Conservation (phyloP, 352 stramenopile genomes). For the Globisporangium radiosum region DNA sequence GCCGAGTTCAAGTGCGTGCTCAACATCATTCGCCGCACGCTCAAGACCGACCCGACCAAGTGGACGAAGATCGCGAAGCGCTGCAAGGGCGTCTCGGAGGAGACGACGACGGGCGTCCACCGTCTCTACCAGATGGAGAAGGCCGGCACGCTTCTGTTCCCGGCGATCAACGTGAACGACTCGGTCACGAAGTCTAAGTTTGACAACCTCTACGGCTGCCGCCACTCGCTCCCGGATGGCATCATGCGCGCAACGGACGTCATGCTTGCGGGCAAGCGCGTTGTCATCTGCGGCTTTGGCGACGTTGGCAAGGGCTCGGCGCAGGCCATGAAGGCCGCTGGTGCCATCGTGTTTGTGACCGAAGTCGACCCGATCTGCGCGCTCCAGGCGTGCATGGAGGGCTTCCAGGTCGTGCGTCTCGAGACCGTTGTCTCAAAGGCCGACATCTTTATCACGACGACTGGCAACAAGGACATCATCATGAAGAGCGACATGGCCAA, state of each 20-base stretch:
- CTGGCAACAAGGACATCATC: conserved; percentile 99
- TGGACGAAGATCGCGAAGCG: conserved; percentile 95
- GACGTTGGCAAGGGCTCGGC: conserved; percentile 98
- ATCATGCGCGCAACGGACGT: conserved; percentile 99
- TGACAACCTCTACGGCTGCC: conserved; percentile 99
- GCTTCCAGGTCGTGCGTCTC: conserved; percentile 94
- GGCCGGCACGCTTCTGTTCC: conserved; percentile 93
- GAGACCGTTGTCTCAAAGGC: conserved; percentile 84
- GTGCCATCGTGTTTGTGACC: conserved; percentile 96
- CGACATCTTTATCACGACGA: conserved; percentile 99
- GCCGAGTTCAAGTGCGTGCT: conserved; percentile 98
- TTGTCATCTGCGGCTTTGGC: conserved; percentile 97
- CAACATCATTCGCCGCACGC: conserved; percentile 93
- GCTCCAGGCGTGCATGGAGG: conserved; percentile 97
- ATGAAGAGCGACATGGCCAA: conserved; percentile 95
- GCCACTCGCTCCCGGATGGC: conserved; percentile 97
- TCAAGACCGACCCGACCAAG: conserved; percentile 93
- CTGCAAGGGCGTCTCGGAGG: conserved; percentile 96
- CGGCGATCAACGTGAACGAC: conserved; percentile 99
- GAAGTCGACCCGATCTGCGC: conserved; percentile 99
- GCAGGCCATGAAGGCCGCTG: conserved; percentile 95
- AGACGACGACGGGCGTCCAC: conserved; percentile 98
- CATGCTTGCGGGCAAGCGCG: conserved; percentile 98
- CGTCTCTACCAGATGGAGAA: conserved; percentile 99
- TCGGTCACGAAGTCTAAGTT: conserved; percentile 99